A percentile compares a stretch with the other conserved stretches of the same genome.
Conservation (phyloP, 2,329 filamentous ascomycete species). For the Diaporthe sp. region DNA sequence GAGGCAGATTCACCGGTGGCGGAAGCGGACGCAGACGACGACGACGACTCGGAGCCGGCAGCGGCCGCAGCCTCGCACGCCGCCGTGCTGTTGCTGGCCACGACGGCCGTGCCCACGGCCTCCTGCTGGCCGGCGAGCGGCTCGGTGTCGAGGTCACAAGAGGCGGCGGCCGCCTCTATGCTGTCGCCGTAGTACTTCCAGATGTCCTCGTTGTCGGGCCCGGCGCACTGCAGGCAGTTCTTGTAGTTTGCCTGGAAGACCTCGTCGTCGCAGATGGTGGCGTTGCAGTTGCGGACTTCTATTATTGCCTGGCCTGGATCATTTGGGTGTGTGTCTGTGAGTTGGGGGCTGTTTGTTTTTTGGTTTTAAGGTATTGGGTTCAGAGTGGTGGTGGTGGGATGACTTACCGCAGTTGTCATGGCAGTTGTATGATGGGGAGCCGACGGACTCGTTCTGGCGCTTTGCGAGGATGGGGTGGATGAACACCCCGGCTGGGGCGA, state of each 20-base stretch:
- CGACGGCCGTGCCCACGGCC: constrained; percentile 42
- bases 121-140: constrained; percentile 44
- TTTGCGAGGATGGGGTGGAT: constrained; percentile 37
- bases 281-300: constrained; percentile 46
- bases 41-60: constrained; percentile 5
- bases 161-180: constrained; percentile 48
- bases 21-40: not conserved
- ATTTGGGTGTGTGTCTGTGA: not conserved
- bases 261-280: constrained; percentile 53
- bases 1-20: too few species aligned
- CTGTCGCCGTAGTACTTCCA: constrained; percentile 57
- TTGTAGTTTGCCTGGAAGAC: constrained; percentile 56
- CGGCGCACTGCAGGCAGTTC: constrained; percentile 57
- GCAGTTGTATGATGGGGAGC: constrained; percentile 58
- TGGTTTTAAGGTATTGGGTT: not conserved
- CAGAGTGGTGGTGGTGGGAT: not conserved
- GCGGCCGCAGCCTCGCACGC: constrained; percentile 36
- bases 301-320: constrained; percentile 53
- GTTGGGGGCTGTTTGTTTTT: not conserved
- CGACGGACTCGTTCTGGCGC: constrained; percentile 53
- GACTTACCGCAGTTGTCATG: constrained; percentile 60
- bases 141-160: constrained; percentile 48
- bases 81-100: constrained; percentile 32
- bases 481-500: not conserved
- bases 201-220: constrained; percentile 56